phyloP scores from a whole-genome alignment of 139 green algal species.

The Coccomyxa sp. region DNA sequence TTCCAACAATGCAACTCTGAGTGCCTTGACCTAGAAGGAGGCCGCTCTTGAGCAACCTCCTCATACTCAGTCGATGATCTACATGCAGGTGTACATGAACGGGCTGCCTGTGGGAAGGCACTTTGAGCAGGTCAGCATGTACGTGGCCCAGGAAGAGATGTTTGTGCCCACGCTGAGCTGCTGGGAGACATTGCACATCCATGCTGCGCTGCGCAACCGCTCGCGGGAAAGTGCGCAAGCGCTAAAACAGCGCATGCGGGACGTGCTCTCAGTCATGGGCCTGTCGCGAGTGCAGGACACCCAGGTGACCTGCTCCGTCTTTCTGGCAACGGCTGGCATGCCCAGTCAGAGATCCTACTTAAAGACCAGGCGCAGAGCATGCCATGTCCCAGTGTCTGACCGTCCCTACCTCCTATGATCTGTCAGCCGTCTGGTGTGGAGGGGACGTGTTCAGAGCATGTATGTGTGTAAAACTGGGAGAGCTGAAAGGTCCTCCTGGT shows the following conservation, averaged over 20 bases:
- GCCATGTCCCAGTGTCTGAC: too few species aligned
- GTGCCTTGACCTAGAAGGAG: too few species aligned
- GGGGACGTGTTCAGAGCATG: not conserved
- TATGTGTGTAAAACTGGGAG: not conserved
- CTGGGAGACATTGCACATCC: conserved; percentile 22
- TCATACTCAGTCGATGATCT: too few species aligned
- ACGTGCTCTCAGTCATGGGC: conserved; percentile 9
- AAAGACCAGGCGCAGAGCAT: too few species aligned
- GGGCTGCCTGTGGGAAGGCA: not conserved
- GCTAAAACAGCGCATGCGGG: conserved; percentile 5
- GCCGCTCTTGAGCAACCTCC: too few species aligned
- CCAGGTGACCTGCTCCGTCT: too few species aligned
- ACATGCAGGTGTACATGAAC: conserved; percentile 11
- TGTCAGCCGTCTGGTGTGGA: not conserved
- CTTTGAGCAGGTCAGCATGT: not conserved
- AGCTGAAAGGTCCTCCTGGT: not conserved
- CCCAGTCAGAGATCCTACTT: too few species aligned
- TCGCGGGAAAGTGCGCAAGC: not conserved
- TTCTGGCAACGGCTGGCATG: too few species aligned
- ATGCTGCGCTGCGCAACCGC: conserved; percentile 16
- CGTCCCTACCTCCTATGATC: too few species aligned
- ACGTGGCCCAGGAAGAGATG: conserved; percentile 20
- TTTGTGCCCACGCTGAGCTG: conserved; percentile 18
- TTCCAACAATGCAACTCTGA: not conserved
- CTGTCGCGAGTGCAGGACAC: conserved; percentile 14